Conservation (phyloP, 2,329 filamentous ascomycete species). For the Curvularia sp. region DNA sequence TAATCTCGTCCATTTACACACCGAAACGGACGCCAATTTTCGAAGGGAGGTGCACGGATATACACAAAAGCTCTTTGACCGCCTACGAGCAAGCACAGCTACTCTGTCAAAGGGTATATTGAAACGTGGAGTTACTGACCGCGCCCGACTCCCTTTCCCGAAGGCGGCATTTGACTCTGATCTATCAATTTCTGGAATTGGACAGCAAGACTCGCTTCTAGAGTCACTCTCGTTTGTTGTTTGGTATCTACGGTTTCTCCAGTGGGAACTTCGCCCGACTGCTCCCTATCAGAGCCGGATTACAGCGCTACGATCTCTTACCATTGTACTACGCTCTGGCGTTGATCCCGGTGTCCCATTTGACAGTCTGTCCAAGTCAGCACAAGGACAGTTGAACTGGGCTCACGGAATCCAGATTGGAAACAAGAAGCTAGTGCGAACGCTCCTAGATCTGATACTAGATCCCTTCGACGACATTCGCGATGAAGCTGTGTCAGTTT, state of each 20-base stretch:
- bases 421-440: constrained; percentile 58
- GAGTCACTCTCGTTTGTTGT: constrained; percentile 70
- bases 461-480: constrained; percentile 95
- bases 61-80: constrained; percentile 77
- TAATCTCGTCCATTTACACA: constrained; percentile 75
- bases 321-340: constrained; percentile 72
- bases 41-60: constrained; percentile 80
- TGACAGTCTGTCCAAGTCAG: constrained; percentile 55
- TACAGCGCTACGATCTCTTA: constrained; percentile 75
- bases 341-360: constrained; percentile 61
- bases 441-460: constrained; percentile 79
- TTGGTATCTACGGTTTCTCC: constrained; percentile 78
- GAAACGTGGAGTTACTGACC: constrained; percentile 12
- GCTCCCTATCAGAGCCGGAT: constrained; percentile 91
- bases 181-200: not conserved
- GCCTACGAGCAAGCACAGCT: constrained; percentile 59
- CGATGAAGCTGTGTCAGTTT: constrained; percentile 57
- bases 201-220: constrained; percentile 45
- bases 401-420: constrained; percentile 58
- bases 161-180: constrained; percentile 12
- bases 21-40: constrained; percentile 85
- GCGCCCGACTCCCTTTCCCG: constrained; percentile 29
- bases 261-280: constrained; percentile 76
- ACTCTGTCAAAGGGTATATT: constrained; percentile 35
- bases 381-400: constrained; percentile 60